phyloP scores from a whole-genome alignment of 495 filamentous ascomycete species.

The Melanomma pulvis-pyrius region DNA sequence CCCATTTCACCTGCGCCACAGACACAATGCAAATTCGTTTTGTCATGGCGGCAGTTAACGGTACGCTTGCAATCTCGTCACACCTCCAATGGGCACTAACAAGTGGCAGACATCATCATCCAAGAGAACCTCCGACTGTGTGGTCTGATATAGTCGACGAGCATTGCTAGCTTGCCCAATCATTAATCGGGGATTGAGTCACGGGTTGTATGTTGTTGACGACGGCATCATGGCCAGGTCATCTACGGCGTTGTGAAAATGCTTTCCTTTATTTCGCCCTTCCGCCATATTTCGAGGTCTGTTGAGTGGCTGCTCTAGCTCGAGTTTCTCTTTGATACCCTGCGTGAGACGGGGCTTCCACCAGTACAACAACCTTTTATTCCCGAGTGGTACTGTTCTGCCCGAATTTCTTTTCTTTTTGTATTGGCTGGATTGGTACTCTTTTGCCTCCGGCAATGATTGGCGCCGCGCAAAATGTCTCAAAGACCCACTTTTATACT shows the following conservation, averaged over 20 bases:
- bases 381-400: slow-evolving; percentile 6
- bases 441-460: neutral
- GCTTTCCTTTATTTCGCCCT: slow-evolving; percentile 27
- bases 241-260: slow-evolving; percentile 40
- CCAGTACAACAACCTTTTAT: slow-evolving; percentile 18
- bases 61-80: slow-evolving; percentile 55
- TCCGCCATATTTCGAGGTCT: slow-evolving; percentile 7
- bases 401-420: slow-evolving; percentile 9
- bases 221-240: slow-evolving; percentile 23
- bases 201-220: slow-evolving; percentile 36
- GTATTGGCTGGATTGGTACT: slow-evolving; percentile 14
- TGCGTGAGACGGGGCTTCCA: slow-evolving; percentile 35
- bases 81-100: slow-evolving; percentile 17
- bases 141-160: slow-evolving; percentile 78
- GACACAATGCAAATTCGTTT: slow-evolving; percentile 97
- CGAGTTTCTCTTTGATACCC: slow-evolving; percentile 39
- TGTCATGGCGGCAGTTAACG: slow-evolving; percentile 99
- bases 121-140: slow-evolving; percentile 98
- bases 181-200: slow-evolving; percentile 18
- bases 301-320: slow-evolving; percentile 17
- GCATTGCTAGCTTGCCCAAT: slow-evolving; percentile 1
- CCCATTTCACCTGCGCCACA: slow-evolving; percentile 98
- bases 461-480: neutral
- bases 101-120: slow-evolving; percentile 88
- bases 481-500: neutral